These are phyloP conservation scores for Phytophthora sansomeana DNA, from an alignment of 352 stramenopile species.

Conservation along the genomic window DNA sequence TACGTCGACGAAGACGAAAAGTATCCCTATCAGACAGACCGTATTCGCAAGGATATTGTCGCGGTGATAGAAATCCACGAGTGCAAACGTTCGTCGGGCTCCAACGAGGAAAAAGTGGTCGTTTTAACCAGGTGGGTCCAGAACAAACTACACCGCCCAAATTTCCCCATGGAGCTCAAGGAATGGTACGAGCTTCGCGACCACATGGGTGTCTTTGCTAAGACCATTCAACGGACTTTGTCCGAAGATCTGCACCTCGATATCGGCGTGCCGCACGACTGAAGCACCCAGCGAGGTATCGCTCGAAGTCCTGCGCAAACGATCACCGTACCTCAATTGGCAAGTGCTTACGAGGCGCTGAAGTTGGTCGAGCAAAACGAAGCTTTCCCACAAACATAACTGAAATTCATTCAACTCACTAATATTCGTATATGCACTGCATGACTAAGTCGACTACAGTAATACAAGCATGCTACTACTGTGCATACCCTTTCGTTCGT, in stretches of 20 bases:
- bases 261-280: conserved; percentile 10
- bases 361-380: no score
- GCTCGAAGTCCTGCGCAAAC: neutral
- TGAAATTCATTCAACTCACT: no score
- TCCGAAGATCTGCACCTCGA: conserved; percentile 31
- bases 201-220: conserved; percentile 37
- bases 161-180: conserved; percentile 29
- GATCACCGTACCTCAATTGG: no score
- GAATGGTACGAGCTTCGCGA: conserved; percentile 40
- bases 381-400: no score
- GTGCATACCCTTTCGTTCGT: no score
- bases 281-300: conserved; percentile 4
- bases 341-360: no score
- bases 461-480: no score
- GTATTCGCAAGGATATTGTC: conserved; percentile 50
- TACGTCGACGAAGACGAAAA: conserved; percentile 50
- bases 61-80: conserved; percentile 45
- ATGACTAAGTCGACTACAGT: no score
- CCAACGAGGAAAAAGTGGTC: conserved; percentile 19
- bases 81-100: conserved; percentile 12
- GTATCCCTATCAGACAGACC: conserved; percentile 48
- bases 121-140: conserved; percentile 44
- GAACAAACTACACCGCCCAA: conserved; percentile 27
- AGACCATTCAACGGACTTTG: conserved; percentile 33
- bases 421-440: no score